These are phyloP conservation scores for Fusarium dimerum DNA, from an alignment of 2,329 filamentous ascomycete species.

Conservation along the genomic window DNA sequence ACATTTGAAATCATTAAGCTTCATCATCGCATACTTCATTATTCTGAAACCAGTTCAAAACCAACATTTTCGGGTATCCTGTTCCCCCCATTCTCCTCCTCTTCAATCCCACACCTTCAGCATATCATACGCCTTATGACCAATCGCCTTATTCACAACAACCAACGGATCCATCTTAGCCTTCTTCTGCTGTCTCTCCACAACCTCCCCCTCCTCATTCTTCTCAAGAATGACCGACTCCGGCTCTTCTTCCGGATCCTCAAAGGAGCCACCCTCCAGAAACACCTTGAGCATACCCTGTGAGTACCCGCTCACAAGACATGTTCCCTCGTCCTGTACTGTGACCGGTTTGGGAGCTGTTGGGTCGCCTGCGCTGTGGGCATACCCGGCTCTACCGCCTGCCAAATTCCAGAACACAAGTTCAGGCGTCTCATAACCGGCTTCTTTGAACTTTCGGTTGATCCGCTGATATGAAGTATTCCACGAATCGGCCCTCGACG, in stretches of 20 bases:
- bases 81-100: constrained; percentile 9
- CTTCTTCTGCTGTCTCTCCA: constrained; percentile 35
- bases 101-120: constrained; percentile 54
- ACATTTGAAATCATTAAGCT: too few species aligned
- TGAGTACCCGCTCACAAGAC: constrained; percentile 57
- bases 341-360: constrained; percentile 51
- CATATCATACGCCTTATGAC: constrained; percentile 57
- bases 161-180: constrained; percentile 44
- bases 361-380: constrained; percentile 26
- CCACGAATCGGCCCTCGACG: constrained; percentile 31
- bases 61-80: constrained; percentile 22
- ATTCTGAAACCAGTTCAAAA: not conserved
- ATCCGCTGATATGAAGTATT: constrained; percentile 52
- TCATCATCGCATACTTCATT: too few species aligned
- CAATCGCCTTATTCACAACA: constrained; percentile 51
- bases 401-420: constrained; percentile 64
- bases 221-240: constrained; percentile 37
- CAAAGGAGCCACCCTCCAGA: constrained; percentile 50
- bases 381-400: constrained; percentile 34
- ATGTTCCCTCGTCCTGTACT: constrained; percentile 45
- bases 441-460: constrained; percentile 42
- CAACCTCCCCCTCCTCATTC: constrained; percentile 23
- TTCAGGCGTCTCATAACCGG: constrained; percentile 59
- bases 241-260: constrained; percentile 40
- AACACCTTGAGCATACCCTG: constrained; percentile 61